Conservation (phyloP, 2,329 filamentous ascomycete genomes). For the Plenodomus biglobosus region DNA sequence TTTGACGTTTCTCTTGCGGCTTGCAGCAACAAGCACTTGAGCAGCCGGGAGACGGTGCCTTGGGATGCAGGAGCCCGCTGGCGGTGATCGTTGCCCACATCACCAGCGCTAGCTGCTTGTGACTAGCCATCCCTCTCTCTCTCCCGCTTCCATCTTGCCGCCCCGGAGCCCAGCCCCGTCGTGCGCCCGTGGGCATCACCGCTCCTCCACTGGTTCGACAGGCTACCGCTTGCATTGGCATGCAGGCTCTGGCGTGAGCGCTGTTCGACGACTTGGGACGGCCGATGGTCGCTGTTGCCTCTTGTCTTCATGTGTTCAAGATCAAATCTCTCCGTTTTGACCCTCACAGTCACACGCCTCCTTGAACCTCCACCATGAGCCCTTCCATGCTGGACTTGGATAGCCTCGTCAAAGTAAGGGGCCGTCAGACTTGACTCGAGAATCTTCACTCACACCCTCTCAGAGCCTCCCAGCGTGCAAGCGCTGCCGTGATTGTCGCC, state of each 20-base stretch:
- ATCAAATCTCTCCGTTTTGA: no score
- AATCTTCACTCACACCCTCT: slow-evolving; percentile 10
- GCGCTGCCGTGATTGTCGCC: slow-evolving; percentile 40
- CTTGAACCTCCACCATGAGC: slow-evolving; percentile 1
- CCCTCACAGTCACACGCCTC: no score
- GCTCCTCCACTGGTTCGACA: no score
- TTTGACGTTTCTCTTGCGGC: slow-evolving; percentile 1
- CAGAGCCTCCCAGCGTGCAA: slow-evolving; percentile 40
- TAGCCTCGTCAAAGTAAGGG: slow-evolving; percentile 15
- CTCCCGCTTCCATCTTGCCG: not conserved
- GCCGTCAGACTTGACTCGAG: not conserved
- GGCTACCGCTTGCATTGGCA: no score
- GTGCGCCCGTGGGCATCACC: not conserved
- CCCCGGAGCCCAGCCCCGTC: not conserved
- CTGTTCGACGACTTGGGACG: no score
- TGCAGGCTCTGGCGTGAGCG: no score
- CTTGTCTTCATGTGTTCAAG: no score
- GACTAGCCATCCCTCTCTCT: not conserved
- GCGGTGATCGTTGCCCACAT: not conserved
- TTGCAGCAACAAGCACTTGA: not conserved
- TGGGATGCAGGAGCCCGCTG: slow-evolving; percentile 13
- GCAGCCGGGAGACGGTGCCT: not conserved
- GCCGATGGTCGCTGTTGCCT: slow-evolving; percentile 1
- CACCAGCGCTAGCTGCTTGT: not conserved
- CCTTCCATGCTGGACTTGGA: slow-evolving; percentile 17